Percentiles rank a stretch among this genome's conserved stretches.
Conservation (phyloP, 768 basidiomycete species). For the Naganishia kalamii region DNA sequence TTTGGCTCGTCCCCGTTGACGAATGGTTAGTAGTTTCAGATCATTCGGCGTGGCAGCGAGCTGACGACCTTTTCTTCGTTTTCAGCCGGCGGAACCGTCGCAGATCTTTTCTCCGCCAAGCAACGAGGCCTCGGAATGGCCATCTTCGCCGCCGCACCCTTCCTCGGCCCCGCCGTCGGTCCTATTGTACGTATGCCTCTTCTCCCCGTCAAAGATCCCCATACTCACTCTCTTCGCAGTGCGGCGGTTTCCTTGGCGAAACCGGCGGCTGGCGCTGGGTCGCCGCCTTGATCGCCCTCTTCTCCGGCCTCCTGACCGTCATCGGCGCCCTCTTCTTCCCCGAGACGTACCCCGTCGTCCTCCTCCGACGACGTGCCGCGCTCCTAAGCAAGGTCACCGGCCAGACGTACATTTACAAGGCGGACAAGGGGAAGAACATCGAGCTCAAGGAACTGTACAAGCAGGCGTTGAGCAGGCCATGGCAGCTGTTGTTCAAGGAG, state of each 20-base stretch:
- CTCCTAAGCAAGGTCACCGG: slow-evolving; percentile 41
- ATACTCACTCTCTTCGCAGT: slow-evolving; percentile 23
- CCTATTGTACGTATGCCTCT: slow-evolving; percentile 14
- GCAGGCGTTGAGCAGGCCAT: slow-evolving; percentile 41
- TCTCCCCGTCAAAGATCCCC: background rate
- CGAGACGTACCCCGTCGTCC: slow-evolving; percentile 46
- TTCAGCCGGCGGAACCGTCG: slow-evolving; percentile 41
- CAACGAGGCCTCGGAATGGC: slow-evolving; percentile 45
- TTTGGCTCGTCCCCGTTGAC: slow-evolving; percentile 47
- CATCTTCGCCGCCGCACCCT: slow-evolving; percentile 42
- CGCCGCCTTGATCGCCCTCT: slow-evolving; percentile 36
- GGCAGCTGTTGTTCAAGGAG: slow-evolving; percentile 46
- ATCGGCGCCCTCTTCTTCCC: slow-evolving; percentile 32
- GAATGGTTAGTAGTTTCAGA: slow-evolving; percentile 43
- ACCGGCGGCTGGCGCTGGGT: slow-evolving; percentile 45
- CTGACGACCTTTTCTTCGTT: too few relatives aligned
- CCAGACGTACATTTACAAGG: slow-evolving; percentile 37
- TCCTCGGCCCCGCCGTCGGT: slow-evolving; percentile 29
- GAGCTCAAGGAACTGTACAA: slow-evolving; percentile 35
- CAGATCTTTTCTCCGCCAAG: slow-evolving; percentile 41
- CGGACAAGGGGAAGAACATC: slow-evolving; percentile 37
- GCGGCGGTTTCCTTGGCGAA: slow-evolving; percentile 46
- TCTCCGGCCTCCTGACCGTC: slow-evolving; percentile 38
- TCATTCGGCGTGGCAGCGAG: too few relatives aligned
- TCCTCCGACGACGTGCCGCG: slow-evolving; percentile 39